A percentile compares a stretch with the other conserved stretches of the same genome.
phyloP scores from a whole-genome alignment of 192 early-diverging fungal genomes.

The Coemansia sp. region DNA sequence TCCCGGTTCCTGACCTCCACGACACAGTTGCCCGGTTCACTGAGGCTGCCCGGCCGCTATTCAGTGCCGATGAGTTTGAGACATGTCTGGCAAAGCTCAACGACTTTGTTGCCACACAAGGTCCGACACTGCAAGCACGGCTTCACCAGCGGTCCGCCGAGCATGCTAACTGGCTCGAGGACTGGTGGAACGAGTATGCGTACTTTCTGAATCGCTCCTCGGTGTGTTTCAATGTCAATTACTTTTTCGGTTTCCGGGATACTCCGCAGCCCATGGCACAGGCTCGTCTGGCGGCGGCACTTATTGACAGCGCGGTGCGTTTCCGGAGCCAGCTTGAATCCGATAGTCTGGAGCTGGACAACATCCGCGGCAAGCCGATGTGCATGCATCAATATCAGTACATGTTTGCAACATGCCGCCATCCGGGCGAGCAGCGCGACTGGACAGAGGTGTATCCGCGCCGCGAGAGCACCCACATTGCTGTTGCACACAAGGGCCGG shows the following conservation, averaged over 20 bases:
- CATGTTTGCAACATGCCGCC: slow-evolving; percentile 79
- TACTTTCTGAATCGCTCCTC: slow-evolving; percentile 56
- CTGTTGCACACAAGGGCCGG: slow-evolving; percentile 73
- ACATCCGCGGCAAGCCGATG: slow-evolving; percentile 66
- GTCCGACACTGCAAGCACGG: slow-evolving; percentile 53
- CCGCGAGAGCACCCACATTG: slow-evolving; percentile 67
- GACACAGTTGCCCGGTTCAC: slow-evolving; percentile 58
- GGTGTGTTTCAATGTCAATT: slow-evolving; percentile 55
- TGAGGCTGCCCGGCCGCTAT: slow-evolving; percentile 53
- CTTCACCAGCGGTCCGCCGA: slow-evolving; percentile 41
- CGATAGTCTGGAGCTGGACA: slow-evolving; percentile 68
- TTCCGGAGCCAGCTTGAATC: slow-evolving; percentile 61
- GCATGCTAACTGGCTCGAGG: slow-evolving; percentile 54
- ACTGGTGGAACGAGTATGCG: slow-evolving; percentile 57
- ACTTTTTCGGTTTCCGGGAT: slow-evolving; percentile 55
- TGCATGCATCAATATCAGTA: slow-evolving; percentile 84
- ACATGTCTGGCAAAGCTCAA: slow-evolving; percentile 46
- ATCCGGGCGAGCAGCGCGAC: slow-evolving; percentile 67
- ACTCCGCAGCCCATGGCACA: slow-evolving; percentile 38
- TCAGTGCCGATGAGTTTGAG: slow-evolving; percentile 53
- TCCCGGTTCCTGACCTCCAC: slow-evolving; percentile 59
- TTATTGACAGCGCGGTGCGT: slow-evolving; percentile 63
- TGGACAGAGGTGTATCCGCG: slow-evolving; percentile 63
- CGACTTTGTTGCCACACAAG: slow-evolving; percentile 51
- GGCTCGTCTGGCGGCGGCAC: slow-evolving; percentile 59